phyloP scores from a whole-genome alignment of 2,329 filamentous ascomycete species.

The Davidsoniella eucalypti region DNA sequence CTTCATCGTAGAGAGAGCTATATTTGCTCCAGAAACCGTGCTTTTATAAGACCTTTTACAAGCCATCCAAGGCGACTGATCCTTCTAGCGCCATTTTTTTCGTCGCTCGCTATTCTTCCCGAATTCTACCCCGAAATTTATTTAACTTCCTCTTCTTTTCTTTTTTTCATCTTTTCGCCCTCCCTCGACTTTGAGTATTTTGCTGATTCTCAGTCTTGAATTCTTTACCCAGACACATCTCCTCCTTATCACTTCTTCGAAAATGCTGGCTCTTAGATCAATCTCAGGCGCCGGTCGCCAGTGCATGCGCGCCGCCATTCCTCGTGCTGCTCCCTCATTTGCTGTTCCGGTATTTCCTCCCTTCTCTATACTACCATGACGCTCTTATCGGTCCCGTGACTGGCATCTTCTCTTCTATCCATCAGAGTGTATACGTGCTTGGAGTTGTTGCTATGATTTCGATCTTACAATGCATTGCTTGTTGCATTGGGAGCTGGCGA shows the following conservation, averaged over 20 bases:
- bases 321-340: conserved; percentile 34
- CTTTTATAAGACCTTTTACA: no score
- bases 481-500: not conserved
- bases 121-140: not conserved
- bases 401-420: conserved; percentile 4
- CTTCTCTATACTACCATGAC: conserved; percentile 2
- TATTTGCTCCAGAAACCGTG: no score
- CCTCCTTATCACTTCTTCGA: conserved; percentile 23
- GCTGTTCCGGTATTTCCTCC: conserved; percentile 35
- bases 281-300: conserved; percentile 62
- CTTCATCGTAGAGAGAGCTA: no score
- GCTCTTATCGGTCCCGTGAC: not conserved
- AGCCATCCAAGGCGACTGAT: not conserved
- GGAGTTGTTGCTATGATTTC: no score
- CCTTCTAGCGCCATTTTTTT: conserved; percentile 4
- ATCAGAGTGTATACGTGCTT: no score
- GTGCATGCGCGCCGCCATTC: conserved; percentile 50
- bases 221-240: conserved; percentile 10
- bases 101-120: not conserved
- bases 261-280: conserved; percentile 70
- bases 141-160: conserved; percentile 1
- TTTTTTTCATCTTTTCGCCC: not conserved
- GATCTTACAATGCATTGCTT: not conserved
- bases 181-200: not conserved
- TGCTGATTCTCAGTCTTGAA: not conserved